Base-by-base conservation (phyloP, 495 filamentous ascomycete species). In the Cercophora samala region DNA sequence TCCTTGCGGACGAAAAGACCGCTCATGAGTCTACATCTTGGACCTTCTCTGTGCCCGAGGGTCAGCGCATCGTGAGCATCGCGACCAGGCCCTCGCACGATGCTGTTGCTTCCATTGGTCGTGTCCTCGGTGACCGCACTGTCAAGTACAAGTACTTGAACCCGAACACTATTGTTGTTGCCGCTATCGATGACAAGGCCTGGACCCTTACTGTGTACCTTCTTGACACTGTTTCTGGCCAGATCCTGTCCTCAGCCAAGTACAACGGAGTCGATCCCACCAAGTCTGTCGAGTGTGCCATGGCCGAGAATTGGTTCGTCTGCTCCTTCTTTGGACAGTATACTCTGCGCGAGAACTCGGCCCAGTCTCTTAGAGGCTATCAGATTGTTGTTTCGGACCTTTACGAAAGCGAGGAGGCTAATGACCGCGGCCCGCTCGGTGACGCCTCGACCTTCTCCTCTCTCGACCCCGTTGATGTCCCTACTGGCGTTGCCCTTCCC, bases 71-170 rank as follows among this genome's bases (percentile, higher is more conserved):
- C 62, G 78, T 88, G 52, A 79, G 82, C 42, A 83, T 93, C 29
- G 88, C 86, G 17, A 78, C 88, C 25, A 84, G 91, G 32, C 88
- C 92, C 17, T 70, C 83, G 6, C 89, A 95, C 69, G 94, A 98
- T 67, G 92, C 92, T 3, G 89, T 97, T 55, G 94, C 96, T 11
- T 97, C 95, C 0, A 97, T 99, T 65, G 95, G 96, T 58, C 90
- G 91, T 66, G 95, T 97, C 21, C 86, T 98, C 37, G 93, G 92
- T 61, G 89, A 98, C 72, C 89, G 95, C 21, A 90, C 88, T 1
- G 95, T 99, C 53, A 84, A 96, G 66, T 99, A 98, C 86, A 99
- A 99, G 80, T 97, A 97, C 75, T 80, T 99, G 24, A 95, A 93
- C 78, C 89, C 91, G 1, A 97, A 98, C 77, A 82, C 93, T 5